phyloP scores from a whole-genome alignment of 2,329 filamentous ascomycete genomes.

The Fusarium longipes region DNA sequence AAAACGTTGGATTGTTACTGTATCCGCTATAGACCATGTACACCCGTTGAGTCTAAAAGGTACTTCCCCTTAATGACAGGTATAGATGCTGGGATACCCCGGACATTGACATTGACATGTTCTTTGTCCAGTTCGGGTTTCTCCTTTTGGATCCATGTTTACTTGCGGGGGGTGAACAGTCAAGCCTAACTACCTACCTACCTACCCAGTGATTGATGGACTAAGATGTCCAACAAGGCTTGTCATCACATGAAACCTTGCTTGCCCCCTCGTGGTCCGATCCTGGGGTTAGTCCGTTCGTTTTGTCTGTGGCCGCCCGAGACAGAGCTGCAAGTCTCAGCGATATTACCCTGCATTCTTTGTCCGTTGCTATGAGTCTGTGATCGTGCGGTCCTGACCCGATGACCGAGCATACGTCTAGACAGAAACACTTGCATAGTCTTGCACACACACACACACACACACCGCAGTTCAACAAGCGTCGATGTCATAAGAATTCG shows the following conservation, averaged over 20 bases:
- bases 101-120: background rate
- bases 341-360: slow-evolving; percentile 32
- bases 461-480: background rate
- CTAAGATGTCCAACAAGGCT: slow-evolving; percentile 15
- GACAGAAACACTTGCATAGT: background rate
- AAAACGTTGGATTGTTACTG: background rate
- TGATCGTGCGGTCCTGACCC: slow-evolving; percentile 18
- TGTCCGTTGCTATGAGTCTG: background rate
- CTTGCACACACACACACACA: slow-evolving; percentile 5
- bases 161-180: slow-evolving; percentile 9
- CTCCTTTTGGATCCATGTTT: slow-evolving; percentile 6
- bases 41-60: slow-evolving; percentile 16
- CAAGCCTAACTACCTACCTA: too few species aligned
- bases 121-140: background rate
- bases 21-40: background rate
- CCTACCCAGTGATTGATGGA: background rate
- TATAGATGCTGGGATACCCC: slow-evolving; percentile 5
- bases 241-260: slow-evolving; percentile 25
- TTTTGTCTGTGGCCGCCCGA: slow-evolving; percentile 15
- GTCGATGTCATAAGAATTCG: slow-evolving; percentile 11
- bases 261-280: background rate
- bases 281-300: too few species aligned
- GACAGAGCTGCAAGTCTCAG: slow-evolving; percentile 26
- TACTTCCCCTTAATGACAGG: slow-evolving; percentile 3
- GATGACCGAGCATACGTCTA: slow-evolving; percentile 12